These are phyloP conservation scores for Pichia membranifaciens DNA, from an alignment of 805 yeast species.

Conservation along the genomic window DNA sequence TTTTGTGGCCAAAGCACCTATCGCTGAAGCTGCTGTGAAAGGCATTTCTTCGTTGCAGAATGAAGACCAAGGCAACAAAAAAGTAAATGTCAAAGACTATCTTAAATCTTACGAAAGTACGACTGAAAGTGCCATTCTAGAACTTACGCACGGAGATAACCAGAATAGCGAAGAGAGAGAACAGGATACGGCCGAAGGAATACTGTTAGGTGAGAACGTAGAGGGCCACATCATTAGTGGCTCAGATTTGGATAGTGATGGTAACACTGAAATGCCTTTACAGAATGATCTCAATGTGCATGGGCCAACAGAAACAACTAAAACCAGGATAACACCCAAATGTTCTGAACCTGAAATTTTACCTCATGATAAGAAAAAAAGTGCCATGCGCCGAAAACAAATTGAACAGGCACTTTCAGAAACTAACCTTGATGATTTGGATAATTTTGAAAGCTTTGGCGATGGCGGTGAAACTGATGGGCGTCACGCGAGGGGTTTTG, in stretches of 20 bases:
- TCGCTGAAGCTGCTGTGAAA: no score
- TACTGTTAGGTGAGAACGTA: slow-evolving; percentile 13
- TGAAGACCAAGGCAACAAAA: neutral
- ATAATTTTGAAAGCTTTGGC: neutral
- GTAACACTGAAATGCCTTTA: neutral
- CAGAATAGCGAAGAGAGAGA: neutral
- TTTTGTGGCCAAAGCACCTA: no score
- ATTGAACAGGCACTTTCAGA: slow-evolving; percentile 3
- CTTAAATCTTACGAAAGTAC: slow-evolving; percentile 1
- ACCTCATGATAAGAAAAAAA: slow-evolving; percentile 1
- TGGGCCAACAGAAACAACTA: neutral
- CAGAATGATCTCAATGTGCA: neutral
- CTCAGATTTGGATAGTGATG: slow-evolving; percentile 14
- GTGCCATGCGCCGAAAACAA: slow-evolving; percentile 7
- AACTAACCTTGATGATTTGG: slow-evolving; percentile 2
- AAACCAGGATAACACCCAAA: no score
- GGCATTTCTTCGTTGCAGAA: no score
- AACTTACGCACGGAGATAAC: neutral
- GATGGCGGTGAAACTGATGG: no score
- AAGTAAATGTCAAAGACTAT: slow-evolving; percentile 3
- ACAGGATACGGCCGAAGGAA: no score
- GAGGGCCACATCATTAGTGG: slow-evolving; percentile 21
- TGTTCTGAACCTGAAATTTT: neutral
- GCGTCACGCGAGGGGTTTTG: no score
- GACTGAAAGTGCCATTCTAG: no score